phyloP scores from a whole-genome alignment of 495 filamentous ascomycete species.

The Tricharina praecox region DNA sequence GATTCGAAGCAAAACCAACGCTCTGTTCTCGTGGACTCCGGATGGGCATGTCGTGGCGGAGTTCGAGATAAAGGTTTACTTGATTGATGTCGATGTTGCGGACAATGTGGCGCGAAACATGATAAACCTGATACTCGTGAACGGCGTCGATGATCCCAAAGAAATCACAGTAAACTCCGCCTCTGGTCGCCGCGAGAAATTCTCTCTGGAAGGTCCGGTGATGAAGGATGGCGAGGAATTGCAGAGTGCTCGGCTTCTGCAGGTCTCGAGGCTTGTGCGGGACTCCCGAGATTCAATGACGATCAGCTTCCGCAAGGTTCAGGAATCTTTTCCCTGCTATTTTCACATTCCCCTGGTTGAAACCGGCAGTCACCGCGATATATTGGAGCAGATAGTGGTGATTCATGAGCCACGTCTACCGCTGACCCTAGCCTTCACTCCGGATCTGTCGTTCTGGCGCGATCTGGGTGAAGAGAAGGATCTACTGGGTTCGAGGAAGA shows the following conservation, averaged over 20 bases:
- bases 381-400: slow-evolving; percentile 1
- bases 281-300: slow-evolving; percentile 25
- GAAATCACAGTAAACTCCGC: neutral
- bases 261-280: slow-evolving; percentile 5
- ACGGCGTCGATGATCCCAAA: neutral
- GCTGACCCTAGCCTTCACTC: neutral
- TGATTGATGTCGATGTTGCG: neutral
- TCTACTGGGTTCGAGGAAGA: slow-evolving; percentile 1
- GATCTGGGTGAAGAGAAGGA: neutral
- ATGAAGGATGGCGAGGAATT: slow-evolving; percentile 3
- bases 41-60: neutral
- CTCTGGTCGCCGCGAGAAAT: neutral
- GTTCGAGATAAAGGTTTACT: slow-evolving; percentile 2
- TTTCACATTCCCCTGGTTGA: slow-evolving; percentile 6
- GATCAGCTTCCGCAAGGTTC: slow-evolving; percentile 12
- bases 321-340: neutral
- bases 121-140: slow-evolving; percentile 4
- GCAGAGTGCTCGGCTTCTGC: neutral
- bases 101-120: neutral
- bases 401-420: slow-evolving; percentile 3
- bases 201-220: slow-evolving; percentile 1
- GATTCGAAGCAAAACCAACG: slow-evolving; percentile 4
- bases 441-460: neutral
- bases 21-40: slow-evolving; percentile 1
- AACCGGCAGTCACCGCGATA: neutral